phyloP scores from a whole-genome alignment of 108 stramenopile genomes.

The Nitzschia sp. region DNA sequence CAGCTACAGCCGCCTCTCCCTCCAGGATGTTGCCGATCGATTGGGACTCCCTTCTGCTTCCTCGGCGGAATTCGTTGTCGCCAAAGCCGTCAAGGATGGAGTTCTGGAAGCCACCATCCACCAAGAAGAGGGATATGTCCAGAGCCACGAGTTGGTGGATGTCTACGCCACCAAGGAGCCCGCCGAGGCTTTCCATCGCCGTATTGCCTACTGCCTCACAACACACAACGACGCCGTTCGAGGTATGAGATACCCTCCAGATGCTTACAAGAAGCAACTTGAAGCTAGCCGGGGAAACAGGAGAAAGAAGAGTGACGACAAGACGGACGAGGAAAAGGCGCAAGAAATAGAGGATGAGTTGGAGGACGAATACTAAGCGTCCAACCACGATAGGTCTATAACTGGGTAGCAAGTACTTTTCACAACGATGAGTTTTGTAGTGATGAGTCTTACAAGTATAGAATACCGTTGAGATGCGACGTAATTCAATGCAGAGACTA shows the following conservation, averaged over 20 bases:
- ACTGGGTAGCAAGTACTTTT: too few species aligned
- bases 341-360: constrained; percentile 85
- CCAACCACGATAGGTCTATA: neutral
- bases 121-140: constrained; percentile 88
- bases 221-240: constrained; percentile 98
- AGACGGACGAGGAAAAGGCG: constrained; percentile 89
- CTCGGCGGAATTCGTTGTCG: constrained; percentile 95
- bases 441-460: too few species aligned
- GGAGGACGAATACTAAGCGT: constrained; percentile 67
- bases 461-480: too few species aligned
- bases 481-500: neutral
- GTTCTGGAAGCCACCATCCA: constrained; percentile 98
- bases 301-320: constrained; percentile 70
- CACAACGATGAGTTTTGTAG: too few species aligned
- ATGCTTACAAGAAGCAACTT: constrained; percentile 91
- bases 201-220: constrained; percentile 97
- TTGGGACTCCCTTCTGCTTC: constrained; percentile 80
- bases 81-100: constrained; percentile 98
- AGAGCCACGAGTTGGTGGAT: constrained; percentile 90
- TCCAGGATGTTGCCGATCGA: constrained; percentile 90
- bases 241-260: constrained; percentile 95
- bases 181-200: constrained; percentile 95
- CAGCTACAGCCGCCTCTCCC: constrained; percentile 84
- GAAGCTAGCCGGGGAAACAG: constrained; percentile 80
- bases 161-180: constrained; percentile 97